Base-by-base conservation (phyloP, 352 stramenopile species). In the Globisporangium apiculatum region DNA sequence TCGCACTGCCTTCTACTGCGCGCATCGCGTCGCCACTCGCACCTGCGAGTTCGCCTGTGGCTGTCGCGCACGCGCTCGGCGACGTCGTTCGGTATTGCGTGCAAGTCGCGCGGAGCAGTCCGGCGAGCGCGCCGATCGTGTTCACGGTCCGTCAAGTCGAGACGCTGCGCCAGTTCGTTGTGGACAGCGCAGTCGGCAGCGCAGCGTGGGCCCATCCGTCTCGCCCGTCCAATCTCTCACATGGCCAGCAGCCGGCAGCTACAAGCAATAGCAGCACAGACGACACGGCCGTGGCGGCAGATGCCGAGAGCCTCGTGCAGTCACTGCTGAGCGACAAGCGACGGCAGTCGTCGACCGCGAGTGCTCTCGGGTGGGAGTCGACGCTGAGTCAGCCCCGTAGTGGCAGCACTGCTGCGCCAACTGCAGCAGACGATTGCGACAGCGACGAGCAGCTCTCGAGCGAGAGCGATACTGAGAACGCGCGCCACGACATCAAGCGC, bases 401-500 rank as follows among this genome's bases (percentile, higher is more conserved):
- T 12, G 41, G 41, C 31, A 18, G 42, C 8, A 14, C 24, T 11
- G 36, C 24, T 3, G 10, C 41, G 40, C 18, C n/a, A 7, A 37
- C 36, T 0, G 58, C 61, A 10, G 57, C 55, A 12, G 56, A 66
- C 4, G 62, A 69, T 7, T 58, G 72, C 42, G 18, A 43, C 0
- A 58, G 71, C 6, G 67, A 69, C 14, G 55, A 67, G 12, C 46
- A 24, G 18, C 18, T 60, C 17, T 53, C 57, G 43, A 59, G 61
- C 48, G 61, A 67, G 6, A 58, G 56, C 8, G 52, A 57, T 40
- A 46, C 40, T 35, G 64, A 69, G 43, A 51, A 66, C 12, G 58
- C 61, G 51, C 62, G 73, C 2, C 57, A 51, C 12, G 57, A 60
- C 12, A 77, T 86, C 54, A 86, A 86, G 58, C 53, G 53, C 1